A percentile compares a stretch with the other conserved stretches of the same genome.
Evolutionary conservation across 257 asterid species (phyloP).

Genomic region (Salvia splendens): DNA sequence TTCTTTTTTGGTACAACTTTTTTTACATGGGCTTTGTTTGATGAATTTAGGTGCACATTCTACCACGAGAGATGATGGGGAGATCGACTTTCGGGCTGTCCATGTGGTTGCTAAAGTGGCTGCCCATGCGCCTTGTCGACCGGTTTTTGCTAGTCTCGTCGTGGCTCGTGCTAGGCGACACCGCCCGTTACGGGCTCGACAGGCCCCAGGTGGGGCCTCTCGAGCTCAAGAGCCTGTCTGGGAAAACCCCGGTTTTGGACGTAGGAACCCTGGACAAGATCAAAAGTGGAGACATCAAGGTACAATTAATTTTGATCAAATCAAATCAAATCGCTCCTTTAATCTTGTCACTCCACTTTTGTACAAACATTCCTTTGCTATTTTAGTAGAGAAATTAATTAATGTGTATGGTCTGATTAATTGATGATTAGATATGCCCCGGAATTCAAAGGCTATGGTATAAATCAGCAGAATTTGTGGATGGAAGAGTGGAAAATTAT

Average conservation of each 20-base stretch:
- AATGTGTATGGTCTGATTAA: not conserved
- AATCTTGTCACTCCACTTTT: not conserved
- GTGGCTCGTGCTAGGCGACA: constrained; percentile 58
- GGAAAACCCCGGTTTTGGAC: constrained; percentile 69
- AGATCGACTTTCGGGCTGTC: constrained; percentile 74
- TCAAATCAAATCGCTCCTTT: constrained; percentile 28
- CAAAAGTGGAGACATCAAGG: constrained; percentile 75
- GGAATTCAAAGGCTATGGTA: constrained; percentile 48
- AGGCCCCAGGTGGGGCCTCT: constrained; percentile 63
- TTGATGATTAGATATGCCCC: constrained; percentile 47
- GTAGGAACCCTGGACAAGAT: constrained; percentile 77
- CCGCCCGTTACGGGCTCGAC: constrained; percentile 55
- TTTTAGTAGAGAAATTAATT: not conserved
- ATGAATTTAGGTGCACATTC: constrained; percentile 63
- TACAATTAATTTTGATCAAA: constrained; percentile 24
- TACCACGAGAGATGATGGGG: constrained; percentile 80
- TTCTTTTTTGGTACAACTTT: too few relatives aligned
- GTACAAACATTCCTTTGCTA: too few relatives aligned
- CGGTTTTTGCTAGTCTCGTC: constrained; percentile 49
- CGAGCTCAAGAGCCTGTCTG: constrained; percentile 62
- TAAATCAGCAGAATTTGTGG: constrained; percentile 50
- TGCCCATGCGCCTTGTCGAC: constrained; percentile 68
- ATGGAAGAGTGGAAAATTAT: constrained; percentile 53
- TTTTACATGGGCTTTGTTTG: not conserved
- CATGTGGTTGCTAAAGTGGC: constrained; percentile 77